Evolutionary conservation across 306 rosid species (phyloP).

Genomic region (Corylus heterophylla): DNA sequence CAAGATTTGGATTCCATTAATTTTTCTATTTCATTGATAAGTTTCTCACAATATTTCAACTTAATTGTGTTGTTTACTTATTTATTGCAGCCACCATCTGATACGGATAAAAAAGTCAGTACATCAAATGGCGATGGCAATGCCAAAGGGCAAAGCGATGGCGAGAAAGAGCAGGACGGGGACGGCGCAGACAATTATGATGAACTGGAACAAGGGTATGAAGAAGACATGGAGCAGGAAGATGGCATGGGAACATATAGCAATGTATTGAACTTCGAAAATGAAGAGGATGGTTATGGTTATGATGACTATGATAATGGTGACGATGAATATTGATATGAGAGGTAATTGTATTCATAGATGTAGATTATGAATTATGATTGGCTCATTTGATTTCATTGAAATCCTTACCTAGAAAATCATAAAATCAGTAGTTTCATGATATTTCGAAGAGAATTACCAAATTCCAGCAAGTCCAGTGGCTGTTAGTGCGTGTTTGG

Average conservation of each 20-base stretch:
- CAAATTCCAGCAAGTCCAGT: too few species aligned
- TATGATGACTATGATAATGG: slow-evolving; percentile 12
- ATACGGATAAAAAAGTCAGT: slow-evolving; percentile 16
- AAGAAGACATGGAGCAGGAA: slow-evolving; percentile 4
- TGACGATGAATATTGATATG: slow-evolving; percentile 1
- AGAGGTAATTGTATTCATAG: neutral
- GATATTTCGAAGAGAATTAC: too few species aligned
- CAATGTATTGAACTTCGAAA: neutral
- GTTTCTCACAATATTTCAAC: neutral
- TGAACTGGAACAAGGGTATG: neutral
- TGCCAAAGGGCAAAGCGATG: neutral
- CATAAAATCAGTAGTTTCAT: too few species aligned
- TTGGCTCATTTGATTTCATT: too few species aligned
- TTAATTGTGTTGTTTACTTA: neutral
- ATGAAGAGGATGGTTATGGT: slow-evolving; percentile 16
- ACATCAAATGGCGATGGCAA: slow-evolving; percentile 3
- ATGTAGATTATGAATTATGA: too few species aligned
- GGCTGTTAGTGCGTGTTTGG: too few species aligned
- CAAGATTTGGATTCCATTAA: neutral
- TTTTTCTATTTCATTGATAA: neutral
- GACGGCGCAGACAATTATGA: slow-evolving; percentile 3
- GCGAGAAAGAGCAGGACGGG: slow-evolving; percentile 4
- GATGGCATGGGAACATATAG: slow-evolving; percentile 5
- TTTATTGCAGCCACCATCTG: slow-evolving; percentile 15
- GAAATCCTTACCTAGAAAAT: too few species aligned